Conservation (phyloP, 106 monocot species). For the Dendrobium nobile region DNA sequence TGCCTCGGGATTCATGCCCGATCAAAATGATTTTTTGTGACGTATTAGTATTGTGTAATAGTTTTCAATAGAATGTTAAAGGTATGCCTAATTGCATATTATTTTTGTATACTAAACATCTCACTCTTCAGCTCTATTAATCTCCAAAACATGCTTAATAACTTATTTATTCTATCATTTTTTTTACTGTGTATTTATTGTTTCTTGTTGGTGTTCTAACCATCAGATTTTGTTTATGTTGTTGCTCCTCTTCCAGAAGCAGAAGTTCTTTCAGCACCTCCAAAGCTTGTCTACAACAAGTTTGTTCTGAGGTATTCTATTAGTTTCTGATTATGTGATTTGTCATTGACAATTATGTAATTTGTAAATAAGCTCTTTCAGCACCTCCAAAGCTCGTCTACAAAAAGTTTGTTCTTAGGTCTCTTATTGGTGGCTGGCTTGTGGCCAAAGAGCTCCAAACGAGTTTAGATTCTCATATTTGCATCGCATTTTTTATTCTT, state of each 20-base stretch:
- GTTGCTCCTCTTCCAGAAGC: slow-evolving; percentile 62
- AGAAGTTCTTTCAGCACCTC: slow-evolving; percentile 90
- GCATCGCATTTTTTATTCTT: neutral
- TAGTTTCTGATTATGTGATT: neutral
- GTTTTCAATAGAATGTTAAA: no score
- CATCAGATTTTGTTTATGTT: neutral
- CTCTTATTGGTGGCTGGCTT: no score
- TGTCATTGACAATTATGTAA: neutral
- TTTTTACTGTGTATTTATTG: neutral
- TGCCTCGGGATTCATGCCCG: no score
- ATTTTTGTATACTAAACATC: neutral
- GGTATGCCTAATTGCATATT: neutral
- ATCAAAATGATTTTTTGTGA: no score
- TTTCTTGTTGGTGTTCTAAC: neutral
- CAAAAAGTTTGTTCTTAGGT: slow-evolving; percentile 81
- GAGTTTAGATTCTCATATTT: neutral
- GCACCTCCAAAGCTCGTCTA: slow-evolving; percentile 90
- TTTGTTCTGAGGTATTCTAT: slow-evolving; percentile 68
- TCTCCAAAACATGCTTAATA: neutral
- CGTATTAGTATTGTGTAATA: no score
- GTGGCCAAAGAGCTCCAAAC: no score
- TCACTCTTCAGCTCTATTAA: neutral
- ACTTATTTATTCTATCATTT: neutral
- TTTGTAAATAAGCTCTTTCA: slow-evolving; percentile 49
- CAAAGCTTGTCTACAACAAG: slow-evolving; percentile 84